These are phyloP conservation scores for Vinca minor DNA, from an alignment of 257 asterid species.

Conservation along the genomic window DNA sequence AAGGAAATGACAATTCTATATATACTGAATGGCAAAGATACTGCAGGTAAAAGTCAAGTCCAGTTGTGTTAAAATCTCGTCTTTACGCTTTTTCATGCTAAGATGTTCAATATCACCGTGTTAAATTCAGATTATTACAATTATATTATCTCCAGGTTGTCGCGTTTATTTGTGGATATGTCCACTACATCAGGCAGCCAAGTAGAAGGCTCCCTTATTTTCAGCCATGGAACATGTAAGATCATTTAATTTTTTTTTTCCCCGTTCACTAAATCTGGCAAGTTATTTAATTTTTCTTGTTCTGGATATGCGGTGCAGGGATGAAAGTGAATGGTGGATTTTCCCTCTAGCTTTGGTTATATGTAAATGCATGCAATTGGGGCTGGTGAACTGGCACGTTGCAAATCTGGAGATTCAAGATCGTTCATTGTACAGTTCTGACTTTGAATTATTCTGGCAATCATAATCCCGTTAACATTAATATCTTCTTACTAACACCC, in stretches of 20 bases:
- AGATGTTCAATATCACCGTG: neutral
- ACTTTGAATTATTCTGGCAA: constrained; percentile 87
- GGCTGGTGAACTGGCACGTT: constrained; percentile 85
- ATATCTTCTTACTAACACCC: constrained; percentile 59
- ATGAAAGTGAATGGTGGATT: constrained; percentile 99
- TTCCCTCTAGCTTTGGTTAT: constrained; percentile 73
- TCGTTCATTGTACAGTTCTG: constrained; percentile 82
- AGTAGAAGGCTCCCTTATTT: constrained; percentile 58
- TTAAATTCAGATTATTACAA: too few species aligned
- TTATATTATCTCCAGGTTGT: constrained; percentile 47
- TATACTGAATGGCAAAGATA: too few species aligned
- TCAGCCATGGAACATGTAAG: constrained; percentile 98
- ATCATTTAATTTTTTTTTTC: too few species aligned
- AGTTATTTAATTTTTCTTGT: too few species aligned
- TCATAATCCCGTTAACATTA: constrained; percentile 53
- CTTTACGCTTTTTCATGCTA: neutral
- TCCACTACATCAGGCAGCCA: constrained; percentile 55
- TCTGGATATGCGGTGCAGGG: too few species aligned
- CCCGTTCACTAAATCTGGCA: too few species aligned
- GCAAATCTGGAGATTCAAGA: constrained; percentile 97
- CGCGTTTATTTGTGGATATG: constrained; percentile 75
- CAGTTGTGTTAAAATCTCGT: neutral
- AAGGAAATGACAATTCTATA: too few species aligned
- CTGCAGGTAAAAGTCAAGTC: neutral
- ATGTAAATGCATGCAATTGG: constrained; percentile 83